Evolutionary conservation across 495 filamentous ascomycete genomes (phyloP).

Genomic region (Parathielavia appendiculata): DNA sequence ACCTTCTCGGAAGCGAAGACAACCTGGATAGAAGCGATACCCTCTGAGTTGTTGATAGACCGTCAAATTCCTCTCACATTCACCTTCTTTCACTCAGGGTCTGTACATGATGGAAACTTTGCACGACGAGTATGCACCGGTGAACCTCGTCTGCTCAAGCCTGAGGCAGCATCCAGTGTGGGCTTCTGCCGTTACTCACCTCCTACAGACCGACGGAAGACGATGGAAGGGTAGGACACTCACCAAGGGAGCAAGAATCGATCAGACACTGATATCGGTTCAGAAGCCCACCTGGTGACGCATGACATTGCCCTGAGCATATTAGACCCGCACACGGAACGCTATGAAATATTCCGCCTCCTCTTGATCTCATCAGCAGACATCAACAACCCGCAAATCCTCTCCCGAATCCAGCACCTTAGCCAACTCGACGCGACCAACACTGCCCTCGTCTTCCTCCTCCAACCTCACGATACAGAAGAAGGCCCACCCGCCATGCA

Average conservation of each 20-base stretch:
- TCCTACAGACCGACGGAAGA: conserved; percentile 35
- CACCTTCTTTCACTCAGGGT: not conserved
- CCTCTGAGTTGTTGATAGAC: conserved; percentile 1
- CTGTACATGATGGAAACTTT: conserved; percentile 6
- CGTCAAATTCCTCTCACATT: not conserved
- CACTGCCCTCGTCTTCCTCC: conserved; percentile 8
- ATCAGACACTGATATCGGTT: not conserved
- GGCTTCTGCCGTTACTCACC: conserved; percentile 40
- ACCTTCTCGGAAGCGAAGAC: conserved; percentile 4
- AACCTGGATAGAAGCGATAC: conserved; percentile 12
- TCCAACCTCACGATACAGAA: not conserved
- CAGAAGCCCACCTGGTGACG: conserved; percentile 48
- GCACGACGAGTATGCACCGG: not conserved
- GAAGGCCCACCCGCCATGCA: conserved; percentile 3
- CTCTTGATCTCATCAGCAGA: conserved; percentile 51
- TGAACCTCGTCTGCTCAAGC: conserved; percentile 48
- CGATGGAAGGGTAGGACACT: conserved; percentile 47
- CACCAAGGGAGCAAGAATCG: not conserved
- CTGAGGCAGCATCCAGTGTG: conserved; percentile 51
- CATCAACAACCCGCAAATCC: conserved; percentile 29
- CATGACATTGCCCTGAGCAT: conserved; percentile 53
- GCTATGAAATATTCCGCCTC: conserved; percentile 34
- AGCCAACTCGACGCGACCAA: conserved; percentile 15
- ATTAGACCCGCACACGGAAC: conserved; percentile 14
- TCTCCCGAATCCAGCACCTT: conserved; percentile 47